Base-by-base conservation (phyloP, 75 land plant species). In the Pinus taeda region DNA sequence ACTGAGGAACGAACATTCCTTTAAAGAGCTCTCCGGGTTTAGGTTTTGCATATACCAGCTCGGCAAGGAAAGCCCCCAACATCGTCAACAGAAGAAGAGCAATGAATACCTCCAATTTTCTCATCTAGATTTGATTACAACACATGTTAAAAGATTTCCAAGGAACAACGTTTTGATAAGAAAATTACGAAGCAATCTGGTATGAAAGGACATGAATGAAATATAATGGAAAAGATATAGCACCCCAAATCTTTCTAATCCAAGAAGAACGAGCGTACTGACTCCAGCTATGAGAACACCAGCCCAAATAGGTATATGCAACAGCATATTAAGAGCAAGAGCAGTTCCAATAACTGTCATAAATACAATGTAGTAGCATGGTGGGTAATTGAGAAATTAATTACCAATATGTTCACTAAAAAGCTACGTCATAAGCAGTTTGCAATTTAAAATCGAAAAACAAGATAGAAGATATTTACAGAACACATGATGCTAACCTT, bases 341-440 rank as follows among this genome's bases (percentile, higher is more conserved):
- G 93, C 98, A n/a, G 98, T 91, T 17, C 98, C 98, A 14, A 95
- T 88, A 36, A 95, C 98, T 93, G 88, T 37, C 29, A 76, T 37
- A 59, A 75, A 79, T 4, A 30, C 3, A 58, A 18, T 15, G 20
- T 11, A 11, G 59, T 1, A 58, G 11, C 59, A 58, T 6, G 6
- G 45, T 8, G 5, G 8, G 49, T 45, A 45, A 45, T 6, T 45
- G 49, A 45, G 21, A 60, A 60, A 18, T 18, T 60, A 18, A 3
- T 11, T 4, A n/a, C 42, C 37, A 24, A 72, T 53, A n/a, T 9
- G 13, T 20, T 22, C 37, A 22, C 12, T 72, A 21, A 72, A n/a
- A 13, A 72, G 21, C 7, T 13, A 22, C n/a, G 18, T 7, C 18
- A 8, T 12, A 21, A 1, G 8, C 49, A 45, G 49, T 45, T 45